phyloP scores from a whole-genome alignment of 176 grass and related monocot species.

The Calamus simplicifolius region DNA sequence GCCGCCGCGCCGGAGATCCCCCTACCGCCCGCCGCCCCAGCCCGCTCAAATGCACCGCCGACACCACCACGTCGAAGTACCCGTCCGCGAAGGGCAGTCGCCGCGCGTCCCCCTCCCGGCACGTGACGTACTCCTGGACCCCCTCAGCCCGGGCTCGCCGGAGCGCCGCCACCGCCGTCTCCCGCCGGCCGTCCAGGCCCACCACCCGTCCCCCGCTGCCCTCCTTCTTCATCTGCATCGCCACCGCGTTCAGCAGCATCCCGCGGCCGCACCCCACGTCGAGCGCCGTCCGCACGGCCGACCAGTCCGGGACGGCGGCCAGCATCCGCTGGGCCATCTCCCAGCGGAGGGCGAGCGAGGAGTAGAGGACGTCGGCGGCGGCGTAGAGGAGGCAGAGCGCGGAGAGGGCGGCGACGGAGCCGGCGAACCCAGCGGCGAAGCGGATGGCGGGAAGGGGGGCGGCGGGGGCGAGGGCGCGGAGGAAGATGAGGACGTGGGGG shows the following conservation, averaged over 20 bases:
- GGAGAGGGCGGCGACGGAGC: background rate
- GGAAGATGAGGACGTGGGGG: background rate
- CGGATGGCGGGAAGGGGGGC: background rate
- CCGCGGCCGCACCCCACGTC: background rate
- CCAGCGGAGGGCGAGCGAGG: background rate
- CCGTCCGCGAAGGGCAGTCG: background rate
- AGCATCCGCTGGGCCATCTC: background rate
- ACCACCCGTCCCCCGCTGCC: background rate
- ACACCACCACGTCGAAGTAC: background rate
- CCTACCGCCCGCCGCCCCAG: too few species aligned
- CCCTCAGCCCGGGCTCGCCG: background rate
- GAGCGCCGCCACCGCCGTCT: background rate
- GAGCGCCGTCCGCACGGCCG: background rate
- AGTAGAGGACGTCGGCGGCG: background rate
- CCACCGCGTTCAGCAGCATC: background rate
- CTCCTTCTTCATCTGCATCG: constrained; percentile 1
- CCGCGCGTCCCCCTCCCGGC: background rate
- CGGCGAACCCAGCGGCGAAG: background rate
- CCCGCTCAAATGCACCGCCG: background rate
- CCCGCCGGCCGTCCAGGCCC: background rate
- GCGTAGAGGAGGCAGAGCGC: background rate
- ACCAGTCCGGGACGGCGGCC: background rate
- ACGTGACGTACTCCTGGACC: background rate
- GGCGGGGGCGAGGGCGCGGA: background rate
- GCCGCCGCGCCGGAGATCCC: too few species aligned